Evolutionary conservation across 257 asterid species (phyloP).

Genomic region (Penstemon eatonii): DNA sequence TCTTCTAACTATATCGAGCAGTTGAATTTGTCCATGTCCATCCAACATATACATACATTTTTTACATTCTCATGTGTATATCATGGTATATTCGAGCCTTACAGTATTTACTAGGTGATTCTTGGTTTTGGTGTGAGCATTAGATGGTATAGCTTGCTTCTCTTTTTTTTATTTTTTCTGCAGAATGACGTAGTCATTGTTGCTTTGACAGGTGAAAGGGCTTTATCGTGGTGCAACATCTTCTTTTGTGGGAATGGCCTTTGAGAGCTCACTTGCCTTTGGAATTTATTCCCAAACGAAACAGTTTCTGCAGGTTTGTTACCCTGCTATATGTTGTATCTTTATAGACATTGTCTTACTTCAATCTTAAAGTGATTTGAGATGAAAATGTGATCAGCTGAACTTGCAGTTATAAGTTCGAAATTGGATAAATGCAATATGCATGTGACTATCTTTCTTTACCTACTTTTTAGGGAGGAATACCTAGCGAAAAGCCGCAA

Average conservation of each 20-base stretch:
- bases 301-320: slow-evolving; percentile 67
- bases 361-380: slow-evolving; percentile 5
- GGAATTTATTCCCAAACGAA: slow-evolving; percentile 93
- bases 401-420: slow-evolving; percentile 20
- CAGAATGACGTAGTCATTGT: slow-evolving; percentile 8
- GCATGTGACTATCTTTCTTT: slow-evolving; percentile 17
- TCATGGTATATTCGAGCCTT: slow-evolving; percentile 1
- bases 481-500: slow-evolving; percentile 59
- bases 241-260: slow-evolving; percentile 89
- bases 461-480: slow-evolving; percentile 55
- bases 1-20: slow-evolving; percentile 22
- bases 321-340: slow-evolving; percentile 13
- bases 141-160: neutral
- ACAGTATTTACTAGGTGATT: slow-evolving; percentile 16
- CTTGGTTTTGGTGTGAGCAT: slow-evolving; percentile 19
- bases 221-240: slow-evolving; percentile 89
- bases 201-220: slow-evolving; percentile 73
- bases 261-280: slow-evolving; percentile 88
- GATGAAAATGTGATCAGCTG: slow-evolving; percentile 25
- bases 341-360: too few species aligned
- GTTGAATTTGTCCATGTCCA: slow-evolving; percentile 12
- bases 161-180: slow-evolving; percentile 12
- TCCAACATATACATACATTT: neutral
- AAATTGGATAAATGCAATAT: slow-evolving; percentile 12
- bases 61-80: neutral